Percentiles rank a stretch among this genome's conserved stretches.
phyloP scores from a whole-genome alignment of 306 rosid species.

The Cicer pinnatifidum region DNA sequence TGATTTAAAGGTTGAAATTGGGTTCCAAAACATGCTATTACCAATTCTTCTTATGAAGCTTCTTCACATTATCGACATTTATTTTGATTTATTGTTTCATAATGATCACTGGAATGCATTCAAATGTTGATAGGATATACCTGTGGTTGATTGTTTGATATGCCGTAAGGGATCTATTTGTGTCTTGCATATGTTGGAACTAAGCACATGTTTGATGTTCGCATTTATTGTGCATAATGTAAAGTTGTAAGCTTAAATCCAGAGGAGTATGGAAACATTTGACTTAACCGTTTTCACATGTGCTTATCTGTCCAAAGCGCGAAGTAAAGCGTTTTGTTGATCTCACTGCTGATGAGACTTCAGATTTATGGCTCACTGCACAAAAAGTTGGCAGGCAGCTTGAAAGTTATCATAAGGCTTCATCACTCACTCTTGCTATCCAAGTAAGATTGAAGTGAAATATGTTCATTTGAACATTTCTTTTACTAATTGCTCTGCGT shows the following conservation, averaged over 20 bases:
- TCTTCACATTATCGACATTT: neutral
- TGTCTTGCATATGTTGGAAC: conserved; percentile 24
- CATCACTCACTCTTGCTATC: conserved; percentile 78
- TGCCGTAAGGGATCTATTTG: conserved; percentile 17
- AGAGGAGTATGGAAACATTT: conserved; percentile 29
- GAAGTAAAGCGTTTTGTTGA: conserved; percentile 87
- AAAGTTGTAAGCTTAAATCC: conserved; percentile 15
- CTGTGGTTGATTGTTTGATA: conserved; percentile 30
- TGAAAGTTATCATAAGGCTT: conserved; percentile 79
- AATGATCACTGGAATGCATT: neutral
- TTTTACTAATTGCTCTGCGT: conserved; percentile 1
- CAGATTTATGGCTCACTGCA: conserved; percentile 89
- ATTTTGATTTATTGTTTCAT: conserved; percentile 18
- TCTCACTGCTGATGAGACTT: conserved; percentile 84
- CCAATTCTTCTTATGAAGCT: conserved; percentile 20
- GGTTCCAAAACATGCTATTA: neutral
- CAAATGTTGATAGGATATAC: neutral
- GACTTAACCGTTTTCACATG: conserved; percentile 79
- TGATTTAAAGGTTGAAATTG: neutral
- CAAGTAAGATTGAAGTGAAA: conserved; percentile 63
- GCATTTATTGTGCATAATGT: neutral
- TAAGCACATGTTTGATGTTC: neutral
- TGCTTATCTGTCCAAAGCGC: conserved; percentile 92
- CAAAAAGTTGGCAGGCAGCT: conserved; percentile 77
- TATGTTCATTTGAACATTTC: conserved; percentile 8